Percentiles rank a stretch among this genome's conserved stretches.
These are phyloP conservation scores for Pythium angustatum DNA, from an alignment of 352 stramenopile genomes.

Conservation along the genomic window DNA sequence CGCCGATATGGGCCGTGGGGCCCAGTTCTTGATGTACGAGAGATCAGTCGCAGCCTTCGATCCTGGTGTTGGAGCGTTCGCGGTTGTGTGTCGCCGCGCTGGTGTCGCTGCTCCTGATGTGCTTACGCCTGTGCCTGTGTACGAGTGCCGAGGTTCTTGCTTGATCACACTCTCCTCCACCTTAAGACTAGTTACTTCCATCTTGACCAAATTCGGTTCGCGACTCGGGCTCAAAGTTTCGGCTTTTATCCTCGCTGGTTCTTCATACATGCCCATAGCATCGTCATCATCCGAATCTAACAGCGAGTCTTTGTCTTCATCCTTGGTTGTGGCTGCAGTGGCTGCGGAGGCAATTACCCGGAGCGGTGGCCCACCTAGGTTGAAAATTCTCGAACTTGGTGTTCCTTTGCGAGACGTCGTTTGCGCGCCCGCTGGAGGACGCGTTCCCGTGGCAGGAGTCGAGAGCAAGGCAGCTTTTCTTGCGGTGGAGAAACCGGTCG, in stretches of 20 bases:
- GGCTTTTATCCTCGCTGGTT: neutral
- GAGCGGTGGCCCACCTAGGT: slow-evolving; percentile 48
- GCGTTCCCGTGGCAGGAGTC: slow-evolving; percentile 45
- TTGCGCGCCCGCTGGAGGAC: slow-evolving; percentile 45
- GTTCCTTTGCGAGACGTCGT: slow-evolving; percentile 55
- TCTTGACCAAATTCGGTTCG: neutral
- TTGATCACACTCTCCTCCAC: neutral
- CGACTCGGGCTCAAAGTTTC: slow-evolving; percentile 15
- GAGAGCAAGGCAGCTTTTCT: slow-evolving; percentile 43
- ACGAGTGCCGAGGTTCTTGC: neutral
- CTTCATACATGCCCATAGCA: slow-evolving; percentile 25
- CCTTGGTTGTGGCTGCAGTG: slow-evolving; percentile 14
- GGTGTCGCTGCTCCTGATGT: slow-evolving; percentile 1
- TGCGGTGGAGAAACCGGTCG: slow-evolving; percentile 43
- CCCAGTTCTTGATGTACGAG: slow-evolving; percentile 53
- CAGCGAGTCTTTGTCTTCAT: slow-evolving; percentile 36
- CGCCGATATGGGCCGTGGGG: slow-evolving; percentile 25
- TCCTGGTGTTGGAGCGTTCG: slow-evolving; percentile 7
- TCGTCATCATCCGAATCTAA: slow-evolving; percentile 42
- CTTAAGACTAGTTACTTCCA: neutral
- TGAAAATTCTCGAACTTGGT: slow-evolving; percentile 40
- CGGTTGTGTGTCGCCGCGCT: neutral
- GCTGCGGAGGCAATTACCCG: slow-evolving; percentile 41
- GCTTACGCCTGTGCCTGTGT: neutral
- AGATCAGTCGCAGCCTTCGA: slow-evolving; percentile 20